These are phyloP conservation scores for Sinapis alba DNA, from an alignment of 441 rosid species.

Conservation along the genomic window DNA sequence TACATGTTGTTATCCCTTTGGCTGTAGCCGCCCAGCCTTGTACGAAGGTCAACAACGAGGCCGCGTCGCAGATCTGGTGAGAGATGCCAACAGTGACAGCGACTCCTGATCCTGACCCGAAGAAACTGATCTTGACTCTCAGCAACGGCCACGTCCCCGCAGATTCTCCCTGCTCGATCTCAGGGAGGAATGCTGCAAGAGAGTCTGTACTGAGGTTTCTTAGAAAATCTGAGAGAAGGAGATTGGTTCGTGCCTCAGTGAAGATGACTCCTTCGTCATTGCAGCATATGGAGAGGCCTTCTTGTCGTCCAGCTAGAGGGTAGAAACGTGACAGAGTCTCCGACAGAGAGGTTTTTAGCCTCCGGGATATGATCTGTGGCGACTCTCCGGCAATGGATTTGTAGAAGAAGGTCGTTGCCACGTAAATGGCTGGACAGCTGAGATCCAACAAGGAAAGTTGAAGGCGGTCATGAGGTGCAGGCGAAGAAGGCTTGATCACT, in stretches of 20 bases:
- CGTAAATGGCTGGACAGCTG: neutral
- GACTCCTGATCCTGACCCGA: conserved; percentile 19
- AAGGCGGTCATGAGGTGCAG: conserved; percentile 6
- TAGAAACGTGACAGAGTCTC: conserved; percentile 21
- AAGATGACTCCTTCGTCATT: conserved; percentile 28
- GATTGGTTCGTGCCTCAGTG: conserved; percentile 10
- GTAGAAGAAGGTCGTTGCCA: neutral
- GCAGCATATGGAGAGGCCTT: neutral
- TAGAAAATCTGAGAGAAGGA: conserved; percentile 13
- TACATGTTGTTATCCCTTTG: neutral
- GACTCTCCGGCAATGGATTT: neutral
- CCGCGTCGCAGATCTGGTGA: conserved; percentile 12
- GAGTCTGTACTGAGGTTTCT: neutral
- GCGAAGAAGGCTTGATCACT: conserved; percentile 6
- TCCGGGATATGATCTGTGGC: neutral
- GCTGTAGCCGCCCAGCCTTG: conserved; percentile 19
- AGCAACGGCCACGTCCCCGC: conserved; percentile 16
- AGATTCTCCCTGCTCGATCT: neutral
- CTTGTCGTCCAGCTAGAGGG: conserved; percentile 21
- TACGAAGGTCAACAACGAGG: conserved; percentile 15
- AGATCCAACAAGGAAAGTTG: neutral
- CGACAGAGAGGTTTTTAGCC: conserved; percentile 23
- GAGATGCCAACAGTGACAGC: conserved; percentile 12
- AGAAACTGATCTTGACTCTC: conserved; percentile 4
- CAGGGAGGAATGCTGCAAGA: neutral